phyloP scores from a whole-genome alignment of 176 grass and related monocot species.

The Secale cereale region DNA sequence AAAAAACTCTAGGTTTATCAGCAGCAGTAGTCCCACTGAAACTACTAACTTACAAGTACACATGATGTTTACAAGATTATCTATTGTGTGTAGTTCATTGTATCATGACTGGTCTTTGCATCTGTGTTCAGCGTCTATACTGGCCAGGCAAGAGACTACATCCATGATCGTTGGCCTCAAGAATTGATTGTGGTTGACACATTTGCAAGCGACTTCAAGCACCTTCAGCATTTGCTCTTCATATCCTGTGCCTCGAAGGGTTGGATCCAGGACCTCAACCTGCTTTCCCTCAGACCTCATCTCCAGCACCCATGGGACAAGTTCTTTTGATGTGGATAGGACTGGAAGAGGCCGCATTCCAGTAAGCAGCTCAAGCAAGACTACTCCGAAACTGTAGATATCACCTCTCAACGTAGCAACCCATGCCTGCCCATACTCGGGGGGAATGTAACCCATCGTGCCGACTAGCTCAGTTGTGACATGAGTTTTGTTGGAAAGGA shows the following conservation, averaged over 20 bases:
- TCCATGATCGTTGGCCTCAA: conserved; percentile 50
- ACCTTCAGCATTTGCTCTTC: conserved; percentile 55
- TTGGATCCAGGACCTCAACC: conserved; percentile 45
- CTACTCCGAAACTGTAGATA: conserved; percentile 70
- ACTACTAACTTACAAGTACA: neutral
- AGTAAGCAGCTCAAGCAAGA: conserved; percentile 61
- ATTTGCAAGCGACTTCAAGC: conserved; percentile 51
- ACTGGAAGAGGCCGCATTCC: conserved; percentile 43
- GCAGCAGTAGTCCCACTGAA: neutral
- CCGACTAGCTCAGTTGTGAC: conserved; percentile 75
- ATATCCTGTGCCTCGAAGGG: conserved; percentile 10
- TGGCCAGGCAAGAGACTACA: conserved; percentile 34
- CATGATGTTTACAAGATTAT: neutral
- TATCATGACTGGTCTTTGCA: neutral
- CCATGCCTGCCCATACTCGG: conserved; percentile 66
- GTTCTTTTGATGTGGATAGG: conserved; percentile 40
- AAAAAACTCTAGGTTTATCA: neutral
- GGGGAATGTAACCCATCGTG: conserved; percentile 80
- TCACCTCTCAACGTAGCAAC: conserved; percentile 67
- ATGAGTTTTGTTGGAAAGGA: conserved; percentile 62
- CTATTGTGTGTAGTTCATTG: neutral
- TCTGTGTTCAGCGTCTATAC: neutral
- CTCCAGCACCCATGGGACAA: conserved; percentile 44
- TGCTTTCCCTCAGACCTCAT: conserved; percentile 28
- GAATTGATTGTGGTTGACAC: conserved; percentile 36